These are phyloP conservation scores for Pyrenophora teres DNA, from an alignment of 2,329 filamentous ascomycete species.

Conservation along the genomic window DNA sequence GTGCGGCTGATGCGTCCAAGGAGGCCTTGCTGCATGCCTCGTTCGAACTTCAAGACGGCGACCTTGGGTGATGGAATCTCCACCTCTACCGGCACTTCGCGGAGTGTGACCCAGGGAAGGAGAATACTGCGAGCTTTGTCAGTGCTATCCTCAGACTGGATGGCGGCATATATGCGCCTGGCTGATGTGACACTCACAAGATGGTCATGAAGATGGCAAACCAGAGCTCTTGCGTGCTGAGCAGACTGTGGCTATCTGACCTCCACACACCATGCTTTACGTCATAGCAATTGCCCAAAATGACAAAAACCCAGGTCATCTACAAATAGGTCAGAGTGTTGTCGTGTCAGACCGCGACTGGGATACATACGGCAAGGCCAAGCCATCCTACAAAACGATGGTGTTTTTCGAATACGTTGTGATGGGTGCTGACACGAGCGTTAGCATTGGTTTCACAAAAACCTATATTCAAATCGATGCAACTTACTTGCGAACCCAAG, in stretches of 20 bases:
- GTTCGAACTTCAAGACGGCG: conserved; percentile 40
- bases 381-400: conserved; percentile 45
- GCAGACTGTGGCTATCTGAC: conserved; percentile 30
- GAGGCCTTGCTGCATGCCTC: conserved; percentile 45
- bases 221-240: conserved; percentile 43
- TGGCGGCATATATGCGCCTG: no score
- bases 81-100: conserved; percentile 42
- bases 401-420: conserved; percentile 45
- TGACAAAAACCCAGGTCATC: conserved; percentile 45
- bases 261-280: conserved; percentile 42
- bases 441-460: conserved; percentile 18
- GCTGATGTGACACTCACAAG: conserved; percentile 28
- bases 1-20: conserved; percentile 43
- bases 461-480: not conserved
- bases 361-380: conserved; percentile 38
- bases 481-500: conserved; percentile 45
- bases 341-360: no score
- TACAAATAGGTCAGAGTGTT: conserved; percentile 14
- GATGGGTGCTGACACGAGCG: conserved; percentile 32
- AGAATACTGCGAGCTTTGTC: conserved; percentile 29
- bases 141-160: not conserved
- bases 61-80: conserved; percentile 45
- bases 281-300: conserved; percentile 42
- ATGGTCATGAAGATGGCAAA: conserved; percentile 46
- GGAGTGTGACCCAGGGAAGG: conserved; percentile 43